phyloP scores from a whole-genome alignment of 2,329 filamentous ascomycete genomes.

The Ascochyta koolunga region DNA sequence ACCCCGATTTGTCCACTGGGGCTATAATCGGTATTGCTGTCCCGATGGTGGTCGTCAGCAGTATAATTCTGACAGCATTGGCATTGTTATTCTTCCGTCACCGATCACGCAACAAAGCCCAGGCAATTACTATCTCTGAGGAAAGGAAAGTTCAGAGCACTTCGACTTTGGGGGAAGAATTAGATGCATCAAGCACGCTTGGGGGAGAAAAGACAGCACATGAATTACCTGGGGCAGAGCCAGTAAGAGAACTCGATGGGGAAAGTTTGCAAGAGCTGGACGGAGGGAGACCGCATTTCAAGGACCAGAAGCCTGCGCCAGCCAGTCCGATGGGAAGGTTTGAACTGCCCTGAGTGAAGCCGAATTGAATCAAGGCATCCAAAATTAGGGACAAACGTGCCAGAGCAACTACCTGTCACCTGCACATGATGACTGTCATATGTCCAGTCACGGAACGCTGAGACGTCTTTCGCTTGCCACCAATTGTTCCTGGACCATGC shows the following conservation, averaged over 20 bases:
- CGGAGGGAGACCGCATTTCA: conserved; percentile 2
- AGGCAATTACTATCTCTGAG: conserved; percentile 9
- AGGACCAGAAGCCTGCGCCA: conserved; percentile 9
- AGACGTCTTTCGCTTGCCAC: not conserved
- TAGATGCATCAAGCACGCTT: conserved; percentile 14
- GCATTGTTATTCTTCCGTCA: conserved; percentile 17
- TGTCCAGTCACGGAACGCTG: not conserved
- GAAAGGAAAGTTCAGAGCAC: conserved; percentile 8
- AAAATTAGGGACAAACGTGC: not conserved
- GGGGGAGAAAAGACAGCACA: not conserved
- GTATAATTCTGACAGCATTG: conserved; percentile 1
- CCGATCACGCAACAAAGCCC: conserved; percentile 18
- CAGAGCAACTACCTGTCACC: not conserved
- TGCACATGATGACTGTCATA: not conserved
- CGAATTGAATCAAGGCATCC: not conserved
- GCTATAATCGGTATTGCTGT: conserved; percentile 18
- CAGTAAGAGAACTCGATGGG: not conserved
- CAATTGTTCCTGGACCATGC: too few relatives aligned
- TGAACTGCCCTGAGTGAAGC: conserved; percentile 3
- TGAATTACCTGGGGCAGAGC: conserved; percentile 14
- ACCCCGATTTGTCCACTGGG: not conserved
- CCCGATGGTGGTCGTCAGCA: conserved; percentile 11
- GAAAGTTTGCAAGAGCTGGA: conserved; percentile 13
- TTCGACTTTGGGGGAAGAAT: conserved; percentile 17
- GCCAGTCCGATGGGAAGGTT: conserved; percentile 10